phyloP scores from a whole-genome alignment of 2,329 filamentous ascomycete species.

The Claviceps monticola region DNA sequence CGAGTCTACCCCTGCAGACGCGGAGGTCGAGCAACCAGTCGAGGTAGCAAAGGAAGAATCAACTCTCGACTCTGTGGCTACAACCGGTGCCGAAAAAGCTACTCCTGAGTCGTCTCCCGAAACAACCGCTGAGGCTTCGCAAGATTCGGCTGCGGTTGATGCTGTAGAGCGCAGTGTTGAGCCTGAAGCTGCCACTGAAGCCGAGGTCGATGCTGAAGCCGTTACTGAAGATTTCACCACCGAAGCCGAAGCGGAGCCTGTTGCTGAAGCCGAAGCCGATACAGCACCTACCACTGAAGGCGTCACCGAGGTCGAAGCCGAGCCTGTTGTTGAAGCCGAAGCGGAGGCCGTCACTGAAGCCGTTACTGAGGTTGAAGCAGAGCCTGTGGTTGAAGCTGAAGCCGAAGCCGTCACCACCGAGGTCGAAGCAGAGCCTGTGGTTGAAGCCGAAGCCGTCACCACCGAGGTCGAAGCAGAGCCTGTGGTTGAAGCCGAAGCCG shows the following conservation, averaged over 20 bases:
- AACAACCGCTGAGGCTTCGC: background rate
- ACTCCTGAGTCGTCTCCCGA: background rate
- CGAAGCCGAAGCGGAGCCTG: background rate
- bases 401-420: background rate
- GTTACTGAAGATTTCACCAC: background rate
- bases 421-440: background rate
- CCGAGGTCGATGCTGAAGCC: background rate
- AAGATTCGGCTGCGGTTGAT: background rate
- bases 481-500: background rate
- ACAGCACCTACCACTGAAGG: background rate
- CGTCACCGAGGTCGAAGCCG: background rate
- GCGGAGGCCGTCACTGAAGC: slow-evolving; percentile 1
- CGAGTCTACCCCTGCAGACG: background rate
- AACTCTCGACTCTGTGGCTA: background rate
- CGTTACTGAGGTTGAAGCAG: background rate
- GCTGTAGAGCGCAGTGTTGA: background rate
- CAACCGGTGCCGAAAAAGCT: background rate
- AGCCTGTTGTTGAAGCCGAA: background rate
- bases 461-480: background rate
- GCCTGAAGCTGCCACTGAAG: background rate
- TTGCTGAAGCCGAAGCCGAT: background rate
- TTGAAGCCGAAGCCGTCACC: background rate
- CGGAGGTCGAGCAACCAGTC: background rate
- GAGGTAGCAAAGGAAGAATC: background rate
- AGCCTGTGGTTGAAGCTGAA: background rate